Conservation (phyloP, 208 protist species). For the Trypanosoma lewisi region DNA sequence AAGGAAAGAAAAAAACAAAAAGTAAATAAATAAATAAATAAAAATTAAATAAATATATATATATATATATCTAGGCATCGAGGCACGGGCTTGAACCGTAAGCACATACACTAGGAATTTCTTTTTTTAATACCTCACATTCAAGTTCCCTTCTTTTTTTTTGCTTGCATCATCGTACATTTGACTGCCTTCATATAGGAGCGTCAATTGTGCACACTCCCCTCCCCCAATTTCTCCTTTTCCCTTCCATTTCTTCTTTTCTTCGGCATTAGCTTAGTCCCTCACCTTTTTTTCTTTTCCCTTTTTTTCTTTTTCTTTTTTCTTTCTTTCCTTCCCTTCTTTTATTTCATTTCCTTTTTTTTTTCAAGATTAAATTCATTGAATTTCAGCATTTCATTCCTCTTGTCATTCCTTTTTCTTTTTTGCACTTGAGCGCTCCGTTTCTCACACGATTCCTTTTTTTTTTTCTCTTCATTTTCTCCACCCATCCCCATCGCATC, state of each 20-base stretch:
- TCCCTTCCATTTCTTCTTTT: not conserved
- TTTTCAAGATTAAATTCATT: not conserved
- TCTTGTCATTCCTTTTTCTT: not conserved
- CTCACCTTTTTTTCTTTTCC: constrained; percentile 1
- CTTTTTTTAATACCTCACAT: not conserved
- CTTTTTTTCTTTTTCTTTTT: not conserved
- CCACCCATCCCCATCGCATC: too few species aligned
- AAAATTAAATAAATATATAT: not conserved
- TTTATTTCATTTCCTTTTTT: not conserved
- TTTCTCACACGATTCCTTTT: not conserved
- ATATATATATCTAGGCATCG: not conserved
- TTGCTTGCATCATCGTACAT: not conserved
- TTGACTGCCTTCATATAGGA: not conserved
- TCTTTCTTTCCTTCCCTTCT: not conserved
- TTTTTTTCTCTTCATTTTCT: not conserved
- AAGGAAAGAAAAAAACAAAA: not conserved
- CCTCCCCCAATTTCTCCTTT: not conserved
- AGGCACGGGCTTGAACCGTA: too few species aligned
- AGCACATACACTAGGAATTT: too few species aligned
- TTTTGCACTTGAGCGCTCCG: too few species aligned
- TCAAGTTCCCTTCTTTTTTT: not conserved
- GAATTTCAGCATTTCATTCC: not conserved
- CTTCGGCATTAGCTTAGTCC: not conserved
- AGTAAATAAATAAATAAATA: not conserved
- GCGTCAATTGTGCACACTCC: not conserved